A percentile compares a stretch with the other conserved stretches of the same genome.
These are phyloP conservation scores for Pythium folliculosum DNA, from an alignment of 352 stramenopile species.

Conservation along the genomic window DNA sequence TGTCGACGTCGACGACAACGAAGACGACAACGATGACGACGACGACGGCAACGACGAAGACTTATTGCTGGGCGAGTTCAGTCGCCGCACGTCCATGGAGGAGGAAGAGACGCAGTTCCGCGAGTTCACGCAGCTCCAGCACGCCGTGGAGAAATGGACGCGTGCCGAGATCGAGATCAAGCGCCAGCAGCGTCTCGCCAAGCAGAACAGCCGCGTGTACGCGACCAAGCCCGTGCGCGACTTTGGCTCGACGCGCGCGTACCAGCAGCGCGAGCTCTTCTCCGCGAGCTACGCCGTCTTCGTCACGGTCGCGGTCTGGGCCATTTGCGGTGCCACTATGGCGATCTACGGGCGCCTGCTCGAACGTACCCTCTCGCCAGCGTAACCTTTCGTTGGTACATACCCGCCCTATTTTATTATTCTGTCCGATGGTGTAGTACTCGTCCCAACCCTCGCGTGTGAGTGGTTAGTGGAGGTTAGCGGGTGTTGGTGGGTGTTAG, in stretches of 20 bases:
- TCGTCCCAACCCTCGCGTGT: not conserved
- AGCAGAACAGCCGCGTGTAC: slow-evolving; percentile 38
- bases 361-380: not conserved
- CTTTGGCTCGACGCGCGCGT: slow-evolving; percentile 38
- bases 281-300: slow-evolving; percentile 44
- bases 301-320: slow-evolving; percentile 57
- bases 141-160: slow-evolving; percentile 51
- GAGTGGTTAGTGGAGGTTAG: slow-evolving; percentile 14
- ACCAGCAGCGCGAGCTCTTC: slow-evolving; percentile 52
- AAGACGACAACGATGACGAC: slow-evolving; percentile 44
- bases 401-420: not conserved
- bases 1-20: slow-evolving; percentile 35
- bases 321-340: slow-evolving; percentile 26
- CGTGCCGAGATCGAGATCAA: slow-evolving; percentile 48
- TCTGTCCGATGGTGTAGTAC: slow-evolving; percentile 8
- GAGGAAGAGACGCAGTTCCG: slow-evolving; percentile 49
- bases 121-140: slow-evolving; percentile 61
- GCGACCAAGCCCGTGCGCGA: slow-evolving; percentile 37
- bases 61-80: slow-evolving; percentile 36
- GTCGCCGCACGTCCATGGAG: slow-evolving; percentile 48
- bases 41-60: slow-evolving; percentile 46
- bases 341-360: slow-evolving; percentile 9
- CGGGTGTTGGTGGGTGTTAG: slow-evolving; percentile 15
- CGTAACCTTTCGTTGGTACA: not conserved
- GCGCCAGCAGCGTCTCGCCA: slow-evolving; percentile 35